A percentile compares a stretch with the other conserved stretches of the same genome.
These are phyloP conservation scores for Lactarius deliciosus DNA, from an alignment of 768 basidiomycete genomes.

Conservation along the genomic window DNA sequence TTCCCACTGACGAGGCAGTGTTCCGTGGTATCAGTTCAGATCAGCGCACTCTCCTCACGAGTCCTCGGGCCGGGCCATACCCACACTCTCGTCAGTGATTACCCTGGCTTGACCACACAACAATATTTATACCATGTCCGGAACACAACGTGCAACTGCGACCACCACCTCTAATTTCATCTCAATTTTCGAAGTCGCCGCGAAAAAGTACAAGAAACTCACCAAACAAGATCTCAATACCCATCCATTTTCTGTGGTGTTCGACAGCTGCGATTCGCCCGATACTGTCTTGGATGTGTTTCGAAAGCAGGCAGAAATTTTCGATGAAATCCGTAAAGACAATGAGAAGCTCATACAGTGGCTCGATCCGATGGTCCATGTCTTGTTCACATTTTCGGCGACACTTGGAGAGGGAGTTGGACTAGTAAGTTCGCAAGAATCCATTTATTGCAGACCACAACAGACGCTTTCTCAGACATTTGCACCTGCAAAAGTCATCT, in stretches of 20 bases:
- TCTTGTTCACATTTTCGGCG: background rate
- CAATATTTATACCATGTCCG: too few relatives aligned
- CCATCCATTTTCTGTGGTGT: background rate
- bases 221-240: background rate
- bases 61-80: too few relatives aligned
- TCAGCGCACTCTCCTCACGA: too few relatives aligned
- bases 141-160: background rate
- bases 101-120: too few relatives aligned
- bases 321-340: background rate
- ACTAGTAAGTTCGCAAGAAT: background rate
- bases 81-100: too few relatives aligned
- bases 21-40: too few relatives aligned
- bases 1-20: too few relatives aligned
- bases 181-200: background rate
- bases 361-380: background rate
- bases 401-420: background rate
- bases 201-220: background rate
- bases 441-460: background rate
- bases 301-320: background rate
- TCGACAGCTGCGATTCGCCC: slow-evolving; percentile 1
- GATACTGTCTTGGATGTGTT: background rate
- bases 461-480: background rate
- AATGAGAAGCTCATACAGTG: background rate
- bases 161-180: background rate
- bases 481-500: background rate